Percentiles rank a stretch among this genome's conserved stretches.
These are phyloP conservation scores for Fragaria nilgerrensis DNA, from an alignment of 306 rosid genomes.

Conservation along the genomic window DNA sequence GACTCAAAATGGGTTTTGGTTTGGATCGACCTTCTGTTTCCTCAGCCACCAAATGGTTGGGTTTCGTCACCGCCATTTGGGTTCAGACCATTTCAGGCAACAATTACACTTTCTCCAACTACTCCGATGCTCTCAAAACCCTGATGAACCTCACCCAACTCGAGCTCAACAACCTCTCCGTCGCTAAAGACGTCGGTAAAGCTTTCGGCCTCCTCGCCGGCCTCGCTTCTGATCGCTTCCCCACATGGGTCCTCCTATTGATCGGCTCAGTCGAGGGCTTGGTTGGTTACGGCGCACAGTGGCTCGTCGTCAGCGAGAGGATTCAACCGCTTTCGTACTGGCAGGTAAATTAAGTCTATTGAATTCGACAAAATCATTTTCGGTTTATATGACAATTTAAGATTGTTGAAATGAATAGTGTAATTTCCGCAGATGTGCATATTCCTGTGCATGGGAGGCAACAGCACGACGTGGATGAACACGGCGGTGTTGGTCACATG, in stretches of 20 bases:
- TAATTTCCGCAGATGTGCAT: slow-evolving; percentile 59
- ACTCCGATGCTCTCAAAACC: slow-evolving; percentile 75
- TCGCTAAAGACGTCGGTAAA: slow-evolving; percentile 79
- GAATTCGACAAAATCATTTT: no score
- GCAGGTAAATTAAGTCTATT: slow-evolving; percentile 50
- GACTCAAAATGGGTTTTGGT: slow-evolving; percentile 36
- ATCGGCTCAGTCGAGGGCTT: slow-evolving; percentile 80
- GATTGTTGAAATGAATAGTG: background rate
- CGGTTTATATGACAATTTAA: no score
- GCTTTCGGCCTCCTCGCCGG: slow-evolving; percentile 88
- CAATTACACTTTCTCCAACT: slow-evolving; percentile 92
- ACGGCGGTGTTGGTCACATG: slow-evolving; percentile 84
- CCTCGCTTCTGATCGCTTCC: slow-evolving; percentile 64
- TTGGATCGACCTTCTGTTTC: slow-evolving; percentile 20
- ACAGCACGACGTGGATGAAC: slow-evolving; percentile 99
- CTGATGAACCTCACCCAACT: slow-evolving; percentile 79
- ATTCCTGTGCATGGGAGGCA: slow-evolving; percentile 88
- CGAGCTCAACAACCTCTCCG: slow-evolving; percentile 77
- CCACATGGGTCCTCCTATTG: slow-evolving; percentile 71
- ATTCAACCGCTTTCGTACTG: slow-evolving; percentile 72
- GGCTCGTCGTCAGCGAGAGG: slow-evolving; percentile 79
- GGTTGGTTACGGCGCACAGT: slow-evolving; percentile 76
- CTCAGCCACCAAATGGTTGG: slow-evolving; percentile 69
- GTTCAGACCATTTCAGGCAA: slow-evolving; percentile 91
- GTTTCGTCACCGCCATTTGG: slow-evolving; percentile 80